A percentile compares a stretch with the other conserved stretches of the same genome.
These are phyloP conservation scores for Grigorovia yakushimaensis DNA, from an alignment of 805 yeast species.

Conservation along the genomic window DNA sequence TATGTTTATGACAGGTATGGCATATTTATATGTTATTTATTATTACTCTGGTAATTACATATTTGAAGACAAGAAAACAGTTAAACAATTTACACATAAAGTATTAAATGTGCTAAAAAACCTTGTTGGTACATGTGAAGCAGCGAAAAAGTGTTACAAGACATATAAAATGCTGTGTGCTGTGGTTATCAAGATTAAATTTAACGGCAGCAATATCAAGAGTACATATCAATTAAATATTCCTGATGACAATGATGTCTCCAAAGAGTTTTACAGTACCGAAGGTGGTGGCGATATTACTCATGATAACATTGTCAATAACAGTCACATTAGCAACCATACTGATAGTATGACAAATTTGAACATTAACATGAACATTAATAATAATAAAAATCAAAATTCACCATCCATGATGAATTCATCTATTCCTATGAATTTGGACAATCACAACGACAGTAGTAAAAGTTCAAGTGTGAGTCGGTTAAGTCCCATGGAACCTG, in stretches of 20 bases:
- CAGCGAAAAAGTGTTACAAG: constrained; percentile 62
- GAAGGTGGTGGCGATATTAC: background rate
- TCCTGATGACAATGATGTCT: constrained; percentile 5
- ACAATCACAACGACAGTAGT: background rate
- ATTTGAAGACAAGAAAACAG: constrained; percentile 35
- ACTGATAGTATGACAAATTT: background rate
- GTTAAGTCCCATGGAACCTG: background rate
- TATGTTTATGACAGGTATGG: constrained; percentile 80
- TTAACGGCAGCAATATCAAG: constrained; percentile 3
- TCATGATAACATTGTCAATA: background rate
- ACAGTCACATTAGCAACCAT: background rate
- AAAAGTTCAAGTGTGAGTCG: background rate
- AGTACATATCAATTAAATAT: background rate
- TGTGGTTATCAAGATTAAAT: constrained; percentile 56
- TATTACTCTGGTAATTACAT: constrained; percentile 55
- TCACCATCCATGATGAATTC: background rate
- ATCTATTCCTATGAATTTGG: background rate
- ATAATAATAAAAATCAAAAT: background rate
- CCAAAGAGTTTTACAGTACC: background rate
- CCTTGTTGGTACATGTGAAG: constrained; percentile 62
- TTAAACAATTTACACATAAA: constrained; percentile 39
- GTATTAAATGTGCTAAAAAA: constrained; percentile 52
- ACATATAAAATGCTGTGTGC: constrained; percentile 63
- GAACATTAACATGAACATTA: background rate
- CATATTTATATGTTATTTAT: constrained; percentile 68